Percentiles rank a stretch among this genome's conserved stretches.
Conservation (phyloP, 2,329 filamentous ascomycete species). For the Venturia oleaginea region DNA sequence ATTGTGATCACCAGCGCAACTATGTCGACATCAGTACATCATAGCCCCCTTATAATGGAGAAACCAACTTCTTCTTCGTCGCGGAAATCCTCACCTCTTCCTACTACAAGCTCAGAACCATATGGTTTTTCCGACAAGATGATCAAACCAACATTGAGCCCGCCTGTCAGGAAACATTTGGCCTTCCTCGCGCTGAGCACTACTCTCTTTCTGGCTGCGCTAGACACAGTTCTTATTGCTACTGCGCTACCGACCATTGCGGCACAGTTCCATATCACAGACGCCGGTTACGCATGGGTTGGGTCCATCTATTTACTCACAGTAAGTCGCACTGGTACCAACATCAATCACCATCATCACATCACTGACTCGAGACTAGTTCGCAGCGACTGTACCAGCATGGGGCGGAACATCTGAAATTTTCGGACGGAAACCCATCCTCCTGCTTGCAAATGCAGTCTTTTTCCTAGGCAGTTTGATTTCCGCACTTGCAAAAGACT, state of each 20-base stretch:
- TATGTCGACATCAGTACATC: background rate
- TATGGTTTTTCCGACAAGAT: background rate
- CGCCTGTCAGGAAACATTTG: background rate
- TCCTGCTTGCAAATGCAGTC: slow-evolving; percentile 25
- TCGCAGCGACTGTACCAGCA: slow-evolving; percentile 30
- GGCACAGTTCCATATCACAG: slow-evolving; percentile 12
- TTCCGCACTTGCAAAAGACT: slow-evolving; percentile 41
- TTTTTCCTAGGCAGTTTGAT: slow-evolving; percentile 41
- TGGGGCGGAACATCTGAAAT: slow-evolving; percentile 34
- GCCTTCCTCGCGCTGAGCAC: slow-evolving; percentile 15
- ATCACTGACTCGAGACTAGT: background rate
- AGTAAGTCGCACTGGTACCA: slow-evolving; percentile 13
- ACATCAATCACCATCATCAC: background rate
- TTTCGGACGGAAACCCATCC: slow-evolving; percentile 29
- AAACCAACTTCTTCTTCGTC: background rate
- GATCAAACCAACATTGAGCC: background rate
- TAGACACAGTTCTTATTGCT: slow-evolving; percentile 19
- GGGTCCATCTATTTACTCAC: slow-evolving; percentile 29
- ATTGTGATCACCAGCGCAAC: background rate
- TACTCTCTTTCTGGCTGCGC: slow-evolving; percentile 15
- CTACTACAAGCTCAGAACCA: background rate
- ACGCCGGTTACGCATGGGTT: slow-evolving; percentile 16
- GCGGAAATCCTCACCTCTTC: background rate
- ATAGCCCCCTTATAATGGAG: background rate
- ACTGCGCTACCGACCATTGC: slow-evolving; percentile 16